These are phyloP conservation scores for Antitrichia curtipendula DNA, from an alignment of 225 moss, liverwort and hornwort species.

Conservation along the genomic window DNA sequence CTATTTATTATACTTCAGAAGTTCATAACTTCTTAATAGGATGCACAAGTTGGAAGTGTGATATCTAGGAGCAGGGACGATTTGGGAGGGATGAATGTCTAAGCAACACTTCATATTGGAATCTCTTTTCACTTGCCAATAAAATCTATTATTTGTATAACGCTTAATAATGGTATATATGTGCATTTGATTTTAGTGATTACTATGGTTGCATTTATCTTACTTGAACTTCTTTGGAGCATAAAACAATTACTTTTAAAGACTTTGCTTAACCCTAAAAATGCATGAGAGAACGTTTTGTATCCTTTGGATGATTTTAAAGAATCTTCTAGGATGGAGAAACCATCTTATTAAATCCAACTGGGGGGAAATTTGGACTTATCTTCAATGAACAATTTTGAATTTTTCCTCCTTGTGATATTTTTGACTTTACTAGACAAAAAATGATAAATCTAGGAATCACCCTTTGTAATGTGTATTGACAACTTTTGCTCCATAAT, in stretches of 20 bases:
- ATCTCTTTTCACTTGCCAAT: background rate
- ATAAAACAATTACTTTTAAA: background rate
- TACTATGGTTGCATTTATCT: background rate
- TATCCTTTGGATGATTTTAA: background rate
- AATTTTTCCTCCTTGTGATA: background rate
- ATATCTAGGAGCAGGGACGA: too few species aligned
- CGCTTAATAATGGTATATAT: too few species aligned
- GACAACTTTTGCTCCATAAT: background rate
- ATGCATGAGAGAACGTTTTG: accelerated
- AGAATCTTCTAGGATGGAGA: background rate
- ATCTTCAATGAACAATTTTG: background rate
- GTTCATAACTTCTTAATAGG: background rate
- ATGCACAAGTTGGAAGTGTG: too few species aligned
- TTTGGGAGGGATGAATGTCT: too few species aligned
- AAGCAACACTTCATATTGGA: too few species aligned
- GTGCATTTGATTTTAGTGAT: background rate
- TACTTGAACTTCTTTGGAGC: background rate
- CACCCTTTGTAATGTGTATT: accelerated
- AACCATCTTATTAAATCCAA: background rate
- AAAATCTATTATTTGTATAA: background rate
- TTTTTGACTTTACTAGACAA: background rate
- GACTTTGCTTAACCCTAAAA: background rate
- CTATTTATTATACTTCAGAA: background rate
- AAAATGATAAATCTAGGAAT: accelerated
- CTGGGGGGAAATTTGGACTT: background rate